These are phyloP conservation scores for Heterobasidion annosum DNA, from an alignment of 1,284 basidiomycete genomes.

Conservation along the genomic window DNA sequence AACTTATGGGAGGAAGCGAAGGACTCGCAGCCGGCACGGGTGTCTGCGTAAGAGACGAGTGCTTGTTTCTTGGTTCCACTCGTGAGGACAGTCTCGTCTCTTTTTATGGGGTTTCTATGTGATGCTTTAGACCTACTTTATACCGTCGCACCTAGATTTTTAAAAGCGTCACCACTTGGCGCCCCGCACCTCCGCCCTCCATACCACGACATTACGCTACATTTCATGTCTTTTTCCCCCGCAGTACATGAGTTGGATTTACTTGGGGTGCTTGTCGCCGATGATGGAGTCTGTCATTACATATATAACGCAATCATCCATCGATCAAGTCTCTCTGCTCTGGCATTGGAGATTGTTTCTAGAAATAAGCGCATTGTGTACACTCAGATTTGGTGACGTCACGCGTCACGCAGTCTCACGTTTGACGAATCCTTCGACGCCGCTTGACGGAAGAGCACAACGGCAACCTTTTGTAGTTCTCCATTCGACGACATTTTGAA, in stretches of 20 bases:
- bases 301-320: background rate
- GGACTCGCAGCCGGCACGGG: conserved; percentile 24
- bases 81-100: background rate
- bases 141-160: conserved; percentile 2
- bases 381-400: background rate
- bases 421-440: background rate
- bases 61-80: conserved; percentile 5
- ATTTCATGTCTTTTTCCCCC: conserved; percentile 1
- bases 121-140: conserved; percentile 12
- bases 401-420: background rate
- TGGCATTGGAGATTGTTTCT: background rate
- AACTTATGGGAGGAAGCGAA: conserved; percentile 55
- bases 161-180: conserved; percentile 13
- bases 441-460: too few species aligned
- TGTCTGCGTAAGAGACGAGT: conserved; percentile 12
- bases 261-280: background rate
- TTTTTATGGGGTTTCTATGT: conserved; percentile 1
- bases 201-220: conserved; percentile 12
- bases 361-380: background rate
- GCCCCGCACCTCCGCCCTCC: conserved; percentile 9
- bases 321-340: background rate
- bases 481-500: too few species aligned
- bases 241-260: background rate
- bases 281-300: background rate
- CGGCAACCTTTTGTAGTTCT: too few species aligned